phyloP scores from a whole-genome alignment of 179 eudicot species.

The Silene noctiflora region DNA sequence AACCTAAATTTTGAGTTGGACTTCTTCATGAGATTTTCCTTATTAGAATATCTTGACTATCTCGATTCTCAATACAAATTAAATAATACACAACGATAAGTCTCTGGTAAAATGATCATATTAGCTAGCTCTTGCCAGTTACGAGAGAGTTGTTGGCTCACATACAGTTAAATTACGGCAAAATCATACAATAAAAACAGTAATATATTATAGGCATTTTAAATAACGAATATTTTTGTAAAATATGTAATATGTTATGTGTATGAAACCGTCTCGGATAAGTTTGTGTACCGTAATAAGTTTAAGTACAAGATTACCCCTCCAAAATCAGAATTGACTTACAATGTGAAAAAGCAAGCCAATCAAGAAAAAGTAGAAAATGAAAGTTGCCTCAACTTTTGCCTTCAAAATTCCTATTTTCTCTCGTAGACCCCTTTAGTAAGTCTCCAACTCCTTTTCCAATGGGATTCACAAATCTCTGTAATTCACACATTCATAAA shows the following conservation, averaged over 20 bases:
- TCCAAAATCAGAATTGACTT: neutral
- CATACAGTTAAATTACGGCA: too few species aligned
- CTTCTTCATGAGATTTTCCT: slow-evolving; percentile 18
- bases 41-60: slow-evolving; percentile 8
- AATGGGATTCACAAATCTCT: neutral
- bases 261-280: too few species aligned
- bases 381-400: slow-evolving; percentile 20
- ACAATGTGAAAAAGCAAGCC: slow-evolving; percentile 17
- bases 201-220: too few species aligned
- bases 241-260: too few species aligned
- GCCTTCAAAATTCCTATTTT: slow-evolving; percentile 10
- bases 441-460: slow-evolving; percentile 10
- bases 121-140: too few species aligned
- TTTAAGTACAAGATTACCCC: neutral
- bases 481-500: neutral
- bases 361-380: slow-evolving; percentile 5
- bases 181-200: too few species aligned
- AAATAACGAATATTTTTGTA: too few species aligned
- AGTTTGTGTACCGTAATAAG: too few species aligned
- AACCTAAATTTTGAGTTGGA: slow-evolving; percentile 4
- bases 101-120: neutral
- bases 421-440: neutral
- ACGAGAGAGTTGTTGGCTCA: too few species aligned
- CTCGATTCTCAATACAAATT: neutral
- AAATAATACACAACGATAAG: neutral